Conservation (phyloP, 345 rosid species). For the Brassica napus region Da-Ae NC_063448.1:56192501-56193000, state of each 20-base stretch:
- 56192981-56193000: slow-evolving; percentile 17
- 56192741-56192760: slow-evolving; percentile 12
- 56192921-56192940: background rate
- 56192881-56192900: background rate
- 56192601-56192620: slow-evolving; percentile 38
- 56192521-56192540: background rate
- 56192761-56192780: slow-evolving; percentile 21
- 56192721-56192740: slow-evolving; percentile 32
- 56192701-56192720: slow-evolving; percentile 29
- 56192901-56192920: slow-evolving; percentile 1
- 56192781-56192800: slow-evolving; percentile 6
- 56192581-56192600: slow-evolving; percentile 29
- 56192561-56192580: slow-evolving; percentile 36
- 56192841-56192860: slow-evolving; percentile 28
- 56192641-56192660: slow-evolving; percentile 36
- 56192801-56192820: slow-evolving; percentile 1
- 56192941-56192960: background rate
- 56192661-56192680: slow-evolving; percentile 21
- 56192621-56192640: background rate
- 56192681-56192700: slow-evolving; percentile 26
- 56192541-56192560: background rate
- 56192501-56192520: background rate
- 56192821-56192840: background rate
- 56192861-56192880: slow-evolving; percentile 13
- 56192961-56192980: slow-evolving; percentile 5